Evolutionary conservation across 2,329 filamentous ascomycete genomes (phyloP), one percentile per base, ranked within the genome.

Genomic region (Leptographium lundbergii): DNA sequence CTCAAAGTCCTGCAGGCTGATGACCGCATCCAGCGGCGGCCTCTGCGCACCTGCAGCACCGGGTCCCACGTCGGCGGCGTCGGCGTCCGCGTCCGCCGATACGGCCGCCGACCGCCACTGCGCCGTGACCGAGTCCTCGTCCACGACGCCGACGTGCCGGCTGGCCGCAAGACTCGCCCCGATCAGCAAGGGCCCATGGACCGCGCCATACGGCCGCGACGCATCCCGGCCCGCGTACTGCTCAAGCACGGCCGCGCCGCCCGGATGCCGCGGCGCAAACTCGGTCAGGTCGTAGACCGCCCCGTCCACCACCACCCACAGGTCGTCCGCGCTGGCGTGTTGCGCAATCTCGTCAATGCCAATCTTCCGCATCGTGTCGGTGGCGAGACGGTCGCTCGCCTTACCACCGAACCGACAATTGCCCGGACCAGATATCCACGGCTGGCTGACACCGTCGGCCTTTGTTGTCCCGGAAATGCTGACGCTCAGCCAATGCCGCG

Each of bases 211-310:
- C 57, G 71, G 72, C 58, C 71, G 73, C 29, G 77, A 79, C 3
- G 79, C 80, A 69, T 82, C 78, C 27, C 70, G 71, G n/a, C 80
- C 80, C 42, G 78, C 78, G 59, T 76, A 75, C 54, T 73, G 70
- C 34, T 74, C 67, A 45, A 85, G 72, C 64, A 81, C 54, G 39
- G 24, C 56, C 6, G 48, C 7, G 32, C 57, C 57, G 22, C 57
- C 57, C 3, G 60, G 60, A 36, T 61, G 60, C 17, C 57, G 55
- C 11, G 54, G 34, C 24, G 57, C 39, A 42, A 61, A 59, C 9
- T 59, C 60, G 32, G 58, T 59, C 14, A 61, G 29, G 42, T 61
- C 60, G 51, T 56, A 61, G 27, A 61, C 58, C 6, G 54, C 32
- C 6, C 13, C 59, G 54, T 57, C 36, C 7, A 51, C 27, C 34